These are phyloP conservation scores for Aspergillus sp. DNA, from an alignment of 2,329 filamentous ascomycete species.

Conservation along the genomic window DNA sequence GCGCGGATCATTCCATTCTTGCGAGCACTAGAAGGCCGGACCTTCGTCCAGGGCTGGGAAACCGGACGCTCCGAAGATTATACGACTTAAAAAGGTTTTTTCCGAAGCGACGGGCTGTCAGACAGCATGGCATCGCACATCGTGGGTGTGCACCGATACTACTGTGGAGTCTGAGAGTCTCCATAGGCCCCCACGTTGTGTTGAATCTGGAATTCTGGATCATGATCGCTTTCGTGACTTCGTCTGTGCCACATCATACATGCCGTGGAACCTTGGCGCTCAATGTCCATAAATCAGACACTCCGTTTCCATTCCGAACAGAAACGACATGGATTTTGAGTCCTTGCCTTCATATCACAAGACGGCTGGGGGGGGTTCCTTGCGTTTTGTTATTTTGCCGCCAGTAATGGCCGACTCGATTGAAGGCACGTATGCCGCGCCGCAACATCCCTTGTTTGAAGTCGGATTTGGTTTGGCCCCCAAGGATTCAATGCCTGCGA, in stretches of 20 bases:
- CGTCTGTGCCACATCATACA: background rate
- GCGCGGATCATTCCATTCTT: slow-evolving; percentile 1
- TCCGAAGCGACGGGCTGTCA: background rate
- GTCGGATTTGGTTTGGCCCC: background rate
- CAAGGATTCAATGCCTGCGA: background rate
- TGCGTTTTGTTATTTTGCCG: background rate
- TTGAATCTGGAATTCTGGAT: background rate
- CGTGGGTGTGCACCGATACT: no score
- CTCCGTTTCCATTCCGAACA: background rate
- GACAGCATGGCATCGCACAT: background rate
- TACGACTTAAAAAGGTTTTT: background rate
- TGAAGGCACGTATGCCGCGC: background rate
- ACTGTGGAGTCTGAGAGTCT: background rate
- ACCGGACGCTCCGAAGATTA: no score
- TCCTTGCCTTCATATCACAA: background rate
- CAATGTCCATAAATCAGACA: slow-evolving; percentile 2
- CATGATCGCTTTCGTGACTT: background rate
- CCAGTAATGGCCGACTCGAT: background rate
- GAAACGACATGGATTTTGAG: background rate
- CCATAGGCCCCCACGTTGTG: background rate
- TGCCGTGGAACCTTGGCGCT: slow-evolving; percentile 6
- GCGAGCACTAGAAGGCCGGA: background rate
- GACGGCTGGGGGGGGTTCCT: background rate
- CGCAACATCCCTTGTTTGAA: background rate
- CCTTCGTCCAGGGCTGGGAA: background rate